Base-by-base conservation (phyloP, 345 rosid species). In the Eucalyptus erythrocorys region DNA sequence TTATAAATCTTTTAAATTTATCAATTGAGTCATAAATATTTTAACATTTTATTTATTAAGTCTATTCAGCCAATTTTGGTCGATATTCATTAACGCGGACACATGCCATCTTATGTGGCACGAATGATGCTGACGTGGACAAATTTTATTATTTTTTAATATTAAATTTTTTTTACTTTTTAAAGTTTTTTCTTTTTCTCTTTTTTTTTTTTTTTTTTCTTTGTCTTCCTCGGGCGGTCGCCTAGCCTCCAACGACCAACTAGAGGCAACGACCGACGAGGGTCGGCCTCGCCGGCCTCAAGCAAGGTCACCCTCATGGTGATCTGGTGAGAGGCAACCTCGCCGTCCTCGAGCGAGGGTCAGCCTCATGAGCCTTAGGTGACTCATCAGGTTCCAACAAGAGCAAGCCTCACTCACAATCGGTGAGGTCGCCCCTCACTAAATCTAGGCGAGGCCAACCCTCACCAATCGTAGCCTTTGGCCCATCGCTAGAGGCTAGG, bases 71-170 rank as follows among this genome's bases (percentile, higher is more conserved):
- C 0, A 51, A 51, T 51, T 51, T 51, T 19, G 0, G 1, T 26
- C 1, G 0, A 1, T 19, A 51, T 51, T 51, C 26, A 19, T 2
- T 21, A 0, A 51, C 5, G 0, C 21, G 2, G 26, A 51, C 0
- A 2, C 57, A 1, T 1, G 0, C 4, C 57, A 51, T 21, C 2
- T 4, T 51, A 51, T 51, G 0, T 51, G 24, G 1, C 55, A 51
- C 4, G 1, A 51, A 4, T 51, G 55, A 1, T 0, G 2, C 24
- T 3, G 2, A 7, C 2, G 26, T 51, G 0, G 10, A 19, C 24
- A 51, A 19, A 7, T 19, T 51, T 51, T 51, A 10, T 51, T 51
- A 51, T 3, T 51, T 51, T 43, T 9, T 2, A 45, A 45, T 45
- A 9, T 45, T 45, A 6, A 16, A 16, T 50, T 50, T 0, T 16